Evolutionary conservation across 2,329 filamentous ascomycete genomes (phyloP), one percentile per base, ranked within the genome.

Genomic region (Cladosporium sphaerospermum): DNA sequence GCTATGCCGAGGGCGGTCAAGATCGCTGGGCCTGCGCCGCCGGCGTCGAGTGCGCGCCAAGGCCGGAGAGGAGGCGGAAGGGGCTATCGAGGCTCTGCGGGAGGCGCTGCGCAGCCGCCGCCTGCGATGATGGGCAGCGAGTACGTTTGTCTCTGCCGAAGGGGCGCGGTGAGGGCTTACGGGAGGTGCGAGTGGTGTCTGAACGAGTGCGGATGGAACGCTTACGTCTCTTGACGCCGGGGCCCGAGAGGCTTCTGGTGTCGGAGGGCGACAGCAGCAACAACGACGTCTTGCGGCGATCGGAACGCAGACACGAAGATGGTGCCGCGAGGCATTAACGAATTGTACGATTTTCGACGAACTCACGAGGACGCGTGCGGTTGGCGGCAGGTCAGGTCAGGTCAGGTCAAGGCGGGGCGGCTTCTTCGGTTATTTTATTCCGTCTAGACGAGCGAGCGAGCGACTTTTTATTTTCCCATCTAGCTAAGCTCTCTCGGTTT

Each of bases 101-200:
- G 16, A 42, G 34, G 23, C 6, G 47, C 45, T 14, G 46, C 18
- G 16, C 43, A 41, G 11, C 45, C 47, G 18, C 18, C 52, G 23
- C 18, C 53, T 3, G 44, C 53, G 13, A 56, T 44, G 7, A 56
- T 43, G 9, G 53, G 52, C 6, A 57, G 64, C 18, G 57, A 54
- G 4, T 65, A 65, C 39, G 44, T 63, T 8, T 69, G 66, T 45
- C 60, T 62, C 19, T 69, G 66, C 44, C 59, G 63, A 23, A 67
- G 73, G 13, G 71, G 68, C 7, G 60, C 64, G 11, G 67, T 75
- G 11, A 51, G 60, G 10, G 62, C 65, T 7, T 74, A 75, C 54
- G 71, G 73, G 23, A 63, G 72, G n/a, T 75, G 73, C 61, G 67
- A 59, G 7, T 64, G 57, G 46, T 75, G 73, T 58, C 61, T 75